Percentiles rank a stretch among this genome's conserved stretches.
These are phyloP conservation scores for Penicillium frequentans DNA, from an alignment of 2,329 filamentous ascomycete species.

Conservation along the genomic window DNA sequence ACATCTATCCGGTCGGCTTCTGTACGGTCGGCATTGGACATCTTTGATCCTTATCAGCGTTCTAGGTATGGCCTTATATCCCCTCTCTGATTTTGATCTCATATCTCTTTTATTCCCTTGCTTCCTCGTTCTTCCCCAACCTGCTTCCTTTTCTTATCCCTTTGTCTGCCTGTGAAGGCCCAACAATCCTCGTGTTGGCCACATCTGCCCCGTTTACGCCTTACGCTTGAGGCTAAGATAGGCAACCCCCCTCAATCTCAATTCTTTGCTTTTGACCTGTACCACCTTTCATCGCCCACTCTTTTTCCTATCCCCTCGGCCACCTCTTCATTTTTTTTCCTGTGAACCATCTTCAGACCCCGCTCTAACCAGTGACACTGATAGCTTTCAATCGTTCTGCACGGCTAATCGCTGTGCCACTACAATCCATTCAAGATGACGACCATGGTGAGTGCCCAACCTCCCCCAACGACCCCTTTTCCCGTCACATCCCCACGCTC, in stretches of 20 bases:
- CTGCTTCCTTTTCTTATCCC: constrained; percentile 5
- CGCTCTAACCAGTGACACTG: constrained; percentile 11
- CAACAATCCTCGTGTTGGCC: constrained; percentile 11
- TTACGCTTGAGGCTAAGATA: constrained; percentile 20
- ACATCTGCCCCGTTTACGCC: constrained; percentile 6
- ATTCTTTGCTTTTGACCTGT: constrained; percentile 8
- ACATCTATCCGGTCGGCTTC: constrained; percentile 3
- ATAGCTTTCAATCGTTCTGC: constrained; percentile 17
- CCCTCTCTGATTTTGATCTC: background rate
- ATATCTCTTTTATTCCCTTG: background rate
- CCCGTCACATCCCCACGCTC: background rate
- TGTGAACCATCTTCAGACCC: background rate
- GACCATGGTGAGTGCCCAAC: constrained; percentile 36
- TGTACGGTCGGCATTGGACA: constrained; percentile 20
- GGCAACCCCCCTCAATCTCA: constrained; percentile 12
- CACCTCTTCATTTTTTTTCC: background rate
- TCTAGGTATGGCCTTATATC: background rate
- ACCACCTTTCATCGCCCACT: constrained; percentile 10
- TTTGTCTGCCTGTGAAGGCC: background rate
- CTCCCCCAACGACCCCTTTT: background rate
- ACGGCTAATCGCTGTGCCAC: constrained; percentile 33
- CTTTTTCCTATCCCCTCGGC: background rate
- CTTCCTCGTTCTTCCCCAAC: background rate
- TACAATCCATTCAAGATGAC: constrained; percentile 33
- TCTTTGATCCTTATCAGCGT: constrained; percentile 8